A percentile compares a stretch with the other conserved stretches of the same genome.
Evolutionary conservation across 2,329 filamentous ascomycete species (phyloP).

Genomic region (Neofusicoccum parvum): DNA sequence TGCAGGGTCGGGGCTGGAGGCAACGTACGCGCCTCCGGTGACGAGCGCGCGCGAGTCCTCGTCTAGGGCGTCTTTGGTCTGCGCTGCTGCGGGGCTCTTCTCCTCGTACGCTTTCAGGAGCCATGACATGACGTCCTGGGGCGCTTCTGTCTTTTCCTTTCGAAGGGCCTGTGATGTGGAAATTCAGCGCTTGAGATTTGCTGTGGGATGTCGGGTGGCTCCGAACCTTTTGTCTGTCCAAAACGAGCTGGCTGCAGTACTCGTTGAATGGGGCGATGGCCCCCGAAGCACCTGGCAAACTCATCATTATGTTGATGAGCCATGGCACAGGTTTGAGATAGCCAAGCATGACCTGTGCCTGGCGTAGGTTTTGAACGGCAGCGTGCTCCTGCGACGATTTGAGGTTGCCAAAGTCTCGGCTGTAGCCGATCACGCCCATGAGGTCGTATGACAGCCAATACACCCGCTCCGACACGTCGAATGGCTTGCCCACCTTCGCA

Average conservation of each 20-base stretch:
- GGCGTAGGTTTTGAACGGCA: slow-evolving; percentile 45
- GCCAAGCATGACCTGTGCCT: not conserved
- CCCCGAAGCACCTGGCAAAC: not conserved
- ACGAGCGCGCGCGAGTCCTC: slow-evolving; percentile 15
- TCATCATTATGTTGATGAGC: not conserved
- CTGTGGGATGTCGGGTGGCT: not conserved
- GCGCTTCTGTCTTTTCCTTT: not conserved
- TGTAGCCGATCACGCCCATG: slow-evolving; percentile 53
- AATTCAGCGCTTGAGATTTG: no score
- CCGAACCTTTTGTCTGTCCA: slow-evolving; percentile 4
- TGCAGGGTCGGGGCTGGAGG: not conserved
- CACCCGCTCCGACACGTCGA: not conserved
- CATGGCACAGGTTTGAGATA: slow-evolving; percentile 11
- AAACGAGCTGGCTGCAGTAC: slow-evolving; percentile 10
- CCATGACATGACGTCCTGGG: slow-evolving; percentile 3
- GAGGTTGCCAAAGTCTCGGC: slow-evolving; percentile 47
- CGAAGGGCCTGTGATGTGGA: no score
- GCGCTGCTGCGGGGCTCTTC: not conserved
- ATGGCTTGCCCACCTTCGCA: not conserved
- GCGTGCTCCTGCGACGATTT: slow-evolving; percentile 29
- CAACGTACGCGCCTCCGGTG: slow-evolving; percentile 13
- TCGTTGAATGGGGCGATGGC: slow-evolving; percentile 22
- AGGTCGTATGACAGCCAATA: slow-evolving; percentile 46
- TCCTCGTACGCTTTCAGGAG: slow-evolving; percentile 17
- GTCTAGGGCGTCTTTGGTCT: slow-evolving; percentile 1